phyloP scores from a whole-genome alignment of 352 stramenopile genomes.

The Phytophthora kernoviae region DNA sequence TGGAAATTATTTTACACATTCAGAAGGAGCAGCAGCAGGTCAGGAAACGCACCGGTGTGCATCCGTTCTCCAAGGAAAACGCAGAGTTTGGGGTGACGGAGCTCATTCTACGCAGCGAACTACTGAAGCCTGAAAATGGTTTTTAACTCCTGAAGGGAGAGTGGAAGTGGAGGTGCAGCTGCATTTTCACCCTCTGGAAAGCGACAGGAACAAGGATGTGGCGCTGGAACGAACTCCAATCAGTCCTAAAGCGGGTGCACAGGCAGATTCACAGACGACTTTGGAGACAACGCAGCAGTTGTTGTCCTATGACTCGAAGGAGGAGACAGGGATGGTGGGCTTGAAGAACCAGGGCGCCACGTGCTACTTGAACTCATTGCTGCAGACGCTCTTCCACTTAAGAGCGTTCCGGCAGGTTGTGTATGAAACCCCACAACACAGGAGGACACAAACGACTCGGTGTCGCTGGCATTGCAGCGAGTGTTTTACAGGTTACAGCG shows the following conservation, averaged over 20 bases:
- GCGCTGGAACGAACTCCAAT: conserved; percentile 5
- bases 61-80: conserved; percentile 55
- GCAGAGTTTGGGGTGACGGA: conserved; percentile 61
- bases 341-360: conserved; percentile 92
- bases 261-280: conserved; percentile 1
- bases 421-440: conserved; percentile 79
- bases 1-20: conserved; percentile 57
- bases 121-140: conserved; percentile 54
- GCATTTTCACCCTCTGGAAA: conserved; percentile 34
- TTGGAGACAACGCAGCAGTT: conserved; percentile 38
- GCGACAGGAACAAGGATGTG: conserved; percentile 1
- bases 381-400: conserved; percentile 93
- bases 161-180: conserved; percentile 59
- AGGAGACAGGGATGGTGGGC: conserved; percentile 87
- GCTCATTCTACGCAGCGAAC: conserved; percentile 47
- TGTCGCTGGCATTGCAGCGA: conserved; percentile 81
- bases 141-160: conserved; percentile 49
- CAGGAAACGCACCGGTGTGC: conserved; percentile 45
- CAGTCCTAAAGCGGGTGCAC: conserved; percentile 5
- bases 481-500: conserved; percentile 87
- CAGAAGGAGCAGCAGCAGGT: conserved; percentile 28
- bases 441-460: conserved; percentile 86
- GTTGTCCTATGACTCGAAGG: conserved; percentile 72
- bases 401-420: conserved; percentile 84
- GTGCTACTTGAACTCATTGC: conserved; percentile 94